Base-by-base conservation (phyloP, 2,329 filamentous ascomycete species). In the Penicillium fuscoglaucum region DNA sequence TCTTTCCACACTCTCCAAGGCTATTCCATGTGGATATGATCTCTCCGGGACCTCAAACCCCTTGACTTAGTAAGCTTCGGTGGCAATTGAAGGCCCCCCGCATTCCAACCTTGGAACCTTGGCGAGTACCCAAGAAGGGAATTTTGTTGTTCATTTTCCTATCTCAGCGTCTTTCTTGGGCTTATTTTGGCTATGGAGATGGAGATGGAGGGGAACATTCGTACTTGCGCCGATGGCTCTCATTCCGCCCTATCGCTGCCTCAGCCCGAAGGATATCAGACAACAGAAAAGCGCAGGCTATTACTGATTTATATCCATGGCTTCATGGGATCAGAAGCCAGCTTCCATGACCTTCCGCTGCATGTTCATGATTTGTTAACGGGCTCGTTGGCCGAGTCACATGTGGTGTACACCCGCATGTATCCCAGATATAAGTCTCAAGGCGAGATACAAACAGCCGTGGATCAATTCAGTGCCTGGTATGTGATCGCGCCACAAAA, bases 231-330 rank as follows among this genome's bases (percentile, higher is more conserved):
- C 35, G 53, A 50, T 51, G 24, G 19, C 41, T 57, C 60, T 6
- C n/a, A 54, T n/a, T 63, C 59, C 51, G 60, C 21, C 31, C 39
- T 65, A 40, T 65, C 63, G 9, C 52, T 65, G 15, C 52, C 59
- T 51, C 52, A 13, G 28, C 45, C 56, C 4, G 53, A 43, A 47
- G 47, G 56, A 44, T 10, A 41, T 35, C 46, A 51, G 26, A 51
- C 24, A 6, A 29, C 41, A 29, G 41, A 57, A 24, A 69, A 66
- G 50, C 77, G 85, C 50, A 83, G 80, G 28, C 80, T 97, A 26
- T 82, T 97, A 1, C 72, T 96, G 24, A 80, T 96, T 53, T 96
- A 92, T 72, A 87, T 96, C 56, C 93, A 96, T 78, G 92, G 93
- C 60, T 96, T 96, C 76, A 89, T 95, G 82, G 92, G 93, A 52